These are phyloP conservation scores for Penicillium lividum DNA, from an alignment of 495 filamentous ascomycete genomes.

Conservation along the genomic window DNA sequence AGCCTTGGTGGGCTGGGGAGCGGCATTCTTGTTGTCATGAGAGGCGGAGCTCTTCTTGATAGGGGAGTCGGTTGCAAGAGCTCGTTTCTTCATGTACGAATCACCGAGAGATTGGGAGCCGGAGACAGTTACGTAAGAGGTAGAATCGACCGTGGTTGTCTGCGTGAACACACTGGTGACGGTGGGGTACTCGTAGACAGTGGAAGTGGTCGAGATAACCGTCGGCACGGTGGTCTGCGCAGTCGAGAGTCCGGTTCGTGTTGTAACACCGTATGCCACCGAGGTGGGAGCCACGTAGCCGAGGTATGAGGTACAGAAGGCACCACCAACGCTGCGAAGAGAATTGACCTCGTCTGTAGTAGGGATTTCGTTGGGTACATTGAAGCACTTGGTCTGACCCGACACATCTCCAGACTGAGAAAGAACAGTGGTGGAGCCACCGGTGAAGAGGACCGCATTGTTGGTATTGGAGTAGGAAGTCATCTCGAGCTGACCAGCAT, in stretches of 20 bases:
- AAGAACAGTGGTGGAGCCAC: not conserved
- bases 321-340: not conserved
- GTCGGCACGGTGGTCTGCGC: not conserved
- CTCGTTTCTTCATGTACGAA: not conserved
- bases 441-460: not conserved
- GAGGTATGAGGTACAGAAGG: not conserved
- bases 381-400: not conserved
- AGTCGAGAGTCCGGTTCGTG: not conserved
- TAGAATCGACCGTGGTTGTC: not conserved
- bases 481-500: not conserved
- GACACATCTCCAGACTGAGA: not conserved
- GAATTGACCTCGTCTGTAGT: not conserved
- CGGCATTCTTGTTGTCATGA: not conserved
- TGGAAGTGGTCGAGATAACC: not conserved
- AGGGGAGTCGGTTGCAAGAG: not conserved
- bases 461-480: not conserved
- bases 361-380: not conserved
- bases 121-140: not conserved
- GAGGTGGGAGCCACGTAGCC: not conserved
- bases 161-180: not conserved
- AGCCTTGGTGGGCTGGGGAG: not conserved
- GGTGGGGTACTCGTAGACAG: not conserved
- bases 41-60: not conserved
- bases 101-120: not conserved
- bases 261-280: not conserved